Evolutionary conservation across 2,329 filamentous ascomycete species (phyloP), one percentile per base, ranked within the genome.

Genomic region (Trichoderma oligosporum): DNA sequence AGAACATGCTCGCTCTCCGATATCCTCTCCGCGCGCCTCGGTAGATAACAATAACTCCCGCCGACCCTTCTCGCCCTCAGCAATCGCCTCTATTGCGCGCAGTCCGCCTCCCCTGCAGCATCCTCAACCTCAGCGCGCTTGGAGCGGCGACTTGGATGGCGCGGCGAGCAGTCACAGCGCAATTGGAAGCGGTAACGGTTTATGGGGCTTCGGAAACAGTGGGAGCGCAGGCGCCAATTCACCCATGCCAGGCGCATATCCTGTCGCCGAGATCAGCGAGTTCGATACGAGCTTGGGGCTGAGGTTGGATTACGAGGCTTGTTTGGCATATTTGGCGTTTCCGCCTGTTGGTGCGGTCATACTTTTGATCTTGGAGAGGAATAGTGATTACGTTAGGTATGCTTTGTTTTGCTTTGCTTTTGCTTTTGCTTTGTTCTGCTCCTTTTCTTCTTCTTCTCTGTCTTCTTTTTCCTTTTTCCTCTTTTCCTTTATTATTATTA

Each of bases 351-450:
- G 93, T 2, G 89, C 88, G 3, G 89, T 97, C 24, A 71, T 96
- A 63, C 74, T 99, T 65, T 74, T 99, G 63, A 82, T 97, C 42
- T 71, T 93, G 61, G 94, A 99, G 79, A 85, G 92, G 68, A 94
- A 96, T 77, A 97, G 91, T 69, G 94, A 99, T 74, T 99, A 96
- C 73, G 94, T 99, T 57, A 83, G 94, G 89, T 93, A 74, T 68
- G 61, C 70, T 41, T 9, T 22, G 16, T 60, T 22, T 11, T 45
- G n/a, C 24, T 18, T 16, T 20, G 4, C n/a, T 4, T 7, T 41
- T 11, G 4, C 25, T 33, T 16, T 3, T 6, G 16, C 22, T n/a
- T 20, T 11, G 5, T 7, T 8, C 6, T 9, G n/a, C 16, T 7
- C n/a, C 5, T 18, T 16, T 14, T 7, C 5, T 4, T 35, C 31